Conservation (phyloP, 139 green algal genomes). For the Coccomyxa sp. region DNA sequence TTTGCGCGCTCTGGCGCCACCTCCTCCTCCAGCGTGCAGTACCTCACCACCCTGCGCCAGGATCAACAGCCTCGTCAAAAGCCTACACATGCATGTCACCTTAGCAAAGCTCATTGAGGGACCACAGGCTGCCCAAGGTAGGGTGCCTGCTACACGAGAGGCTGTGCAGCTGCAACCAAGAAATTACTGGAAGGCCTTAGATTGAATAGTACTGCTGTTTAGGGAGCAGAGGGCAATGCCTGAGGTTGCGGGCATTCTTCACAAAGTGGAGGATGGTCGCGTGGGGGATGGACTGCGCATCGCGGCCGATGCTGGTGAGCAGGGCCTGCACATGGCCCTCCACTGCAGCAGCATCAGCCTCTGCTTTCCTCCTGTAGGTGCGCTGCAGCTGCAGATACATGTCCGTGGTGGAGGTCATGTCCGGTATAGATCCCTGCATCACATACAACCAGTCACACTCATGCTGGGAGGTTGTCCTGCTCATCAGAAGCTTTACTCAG, state of each 20-base stretch:
- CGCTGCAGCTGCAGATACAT: conserved; percentile 81
- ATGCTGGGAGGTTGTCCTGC: not conserved
- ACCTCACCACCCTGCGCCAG: conserved; percentile 48
- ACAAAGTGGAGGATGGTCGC: conserved; percentile 60
- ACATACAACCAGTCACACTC: conserved; percentile 37
- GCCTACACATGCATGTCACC: not conserved
- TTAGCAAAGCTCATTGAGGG: not conserved
- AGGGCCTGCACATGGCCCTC: conserved; percentile 45
- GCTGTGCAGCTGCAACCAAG: not conserved
- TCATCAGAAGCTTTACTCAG: not conserved
- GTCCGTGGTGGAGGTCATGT: conserved; percentile 94
- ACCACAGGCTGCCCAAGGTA: no score
- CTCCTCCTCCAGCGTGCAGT: conserved; percentile 59
- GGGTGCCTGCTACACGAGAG: no score
- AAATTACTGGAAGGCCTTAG: not conserved
- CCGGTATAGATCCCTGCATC: conserved; percentile 84
- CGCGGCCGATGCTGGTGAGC: conserved; percentile 44
- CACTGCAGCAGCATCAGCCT: conserved; percentile 66
- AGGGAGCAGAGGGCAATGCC: conserved; percentile 14
- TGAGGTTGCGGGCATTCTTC: conserved; percentile 76
- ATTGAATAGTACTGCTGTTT: not conserved
- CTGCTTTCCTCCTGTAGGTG: conserved; percentile 78
- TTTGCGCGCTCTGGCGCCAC: not conserved
- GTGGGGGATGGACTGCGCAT: conserved; percentile 34
- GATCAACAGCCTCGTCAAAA: not conserved